Base-by-base conservation (phyloP, 2,329 filamentous ascomycete species). In the Cladosporium halotolerans region DNA sequence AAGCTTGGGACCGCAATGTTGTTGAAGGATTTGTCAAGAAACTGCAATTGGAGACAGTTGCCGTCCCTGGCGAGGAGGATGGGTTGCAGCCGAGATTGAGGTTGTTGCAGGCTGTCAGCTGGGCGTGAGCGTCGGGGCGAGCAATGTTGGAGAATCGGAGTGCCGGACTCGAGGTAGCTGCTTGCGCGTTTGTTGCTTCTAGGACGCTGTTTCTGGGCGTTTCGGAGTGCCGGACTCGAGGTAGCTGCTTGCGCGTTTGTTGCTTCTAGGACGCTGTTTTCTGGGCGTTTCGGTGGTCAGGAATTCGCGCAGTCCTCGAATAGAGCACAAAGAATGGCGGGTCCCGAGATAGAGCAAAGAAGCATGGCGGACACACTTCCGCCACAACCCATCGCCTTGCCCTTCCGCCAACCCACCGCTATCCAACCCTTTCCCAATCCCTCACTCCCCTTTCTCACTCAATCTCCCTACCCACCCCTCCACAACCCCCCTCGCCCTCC, bases 381-480 rank as follows among this genome's bases (percentile, higher is more conserved):
- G 13, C 33, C 33, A 3, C 9, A 34, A 3, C 9, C 16, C 16
- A 18, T 18, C 2, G 14, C 36, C 36, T n/a, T n/a, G n/a, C n/a
- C n/a, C n/a, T n/a, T n/a, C n/a, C n/a, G n/a, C n/a, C n/a, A n/a
- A n/a, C n/a, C n/a, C n/a, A n/a, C n/a, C n/a, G n/a, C n/a, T n/a
- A n/a, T n/a, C n/a, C n/a, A n/a, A n/a, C n/a, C n/a, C n/a, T n/a
- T n/a, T n/a, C n/a, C n/a, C n/a, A n/a, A n/a, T n/a, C n/a, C n/a
- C n/a, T n/a, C n/a, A n/a, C n/a, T n/a, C n/a, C n/a, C n/a, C n/a
- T n/a, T n/a, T n/a, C n/a, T n/a, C n/a, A n/a, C n/a, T n/a, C n/a
- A 62, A 44, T 47, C 52, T 55, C 44, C 19, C 49, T 41, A 51
- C 39, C 66, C 64, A 67, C 53, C 59, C 58, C 54, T 54, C 46